Base-by-base conservation (phyloP, 805 yeast genomes). In the Teunomyces cretensis region DNA sequence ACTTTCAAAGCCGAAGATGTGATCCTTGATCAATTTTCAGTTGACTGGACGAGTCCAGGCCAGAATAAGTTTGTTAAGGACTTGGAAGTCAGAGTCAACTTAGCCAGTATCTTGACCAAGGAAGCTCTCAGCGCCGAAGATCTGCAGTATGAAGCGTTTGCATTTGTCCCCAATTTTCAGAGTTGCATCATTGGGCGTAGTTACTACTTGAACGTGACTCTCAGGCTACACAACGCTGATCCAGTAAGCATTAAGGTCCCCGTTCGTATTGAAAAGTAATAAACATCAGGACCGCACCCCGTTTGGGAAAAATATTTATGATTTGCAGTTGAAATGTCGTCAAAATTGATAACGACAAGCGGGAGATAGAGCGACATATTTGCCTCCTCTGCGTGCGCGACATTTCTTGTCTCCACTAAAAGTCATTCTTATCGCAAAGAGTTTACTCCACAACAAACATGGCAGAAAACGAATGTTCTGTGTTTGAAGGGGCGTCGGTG, bases 401-500 rank as follows among this genome's bases (percentile, higher is more conserved):
- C 16, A 19, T 35, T 31, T 5, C 3, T 37, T 19, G 12, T 12
- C 17, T 9, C 19, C 40, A 22, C 40, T n/a, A 24, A 12, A 12
- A 38, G 8, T 30, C 36, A 7, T 39, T 16, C 33, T 30, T 22
- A 30, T 28, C 35, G 28, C 42, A 17, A 9, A n/a, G 4, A 31
- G 12, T 9, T 12, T 7, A 30, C 33, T 30, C 28, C 28, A 26
- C 28, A 26, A 11, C 9, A 11, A 9, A 26, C 12, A 9, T 26
- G 9, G 28, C 33, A 3, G 42, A 42, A 17, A 39, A 46, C n/a
- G 39, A 42, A 17, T 80, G 84, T 55, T 48, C 64, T 1, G 65
- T 69, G 11, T 80, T 66, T 56, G 66, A 68, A 39, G 67, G 74
- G n/a, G 86, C 87, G 0, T 75, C 83, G 1, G 54, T 55, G 1